These are phyloP conservation scores for Amphibolis antarctica DNA, from an alignment of 106 monocot genomes.

Conservation along the genomic window DNA sequence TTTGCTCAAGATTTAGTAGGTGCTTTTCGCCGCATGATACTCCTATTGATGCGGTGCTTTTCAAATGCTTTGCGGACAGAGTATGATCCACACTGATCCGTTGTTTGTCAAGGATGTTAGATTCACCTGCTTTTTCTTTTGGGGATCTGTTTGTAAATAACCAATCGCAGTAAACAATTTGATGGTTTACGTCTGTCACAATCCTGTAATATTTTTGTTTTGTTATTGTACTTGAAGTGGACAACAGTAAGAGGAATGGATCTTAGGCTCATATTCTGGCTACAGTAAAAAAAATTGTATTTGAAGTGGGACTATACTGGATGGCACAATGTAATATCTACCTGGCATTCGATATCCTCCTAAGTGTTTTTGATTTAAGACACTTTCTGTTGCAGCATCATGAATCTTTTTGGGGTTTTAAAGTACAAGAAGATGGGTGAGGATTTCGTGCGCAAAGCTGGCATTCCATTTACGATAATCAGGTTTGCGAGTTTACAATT, in stretches of 20 bases:
- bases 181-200: background rate
- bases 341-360: background rate
- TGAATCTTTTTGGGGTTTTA: conserved; percentile 97
- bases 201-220: background rate
- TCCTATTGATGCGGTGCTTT: background rate
- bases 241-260: no score
- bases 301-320: no score
- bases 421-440: conserved; percentile 99
- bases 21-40: no score
- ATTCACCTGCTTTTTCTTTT: background rate
- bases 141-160: background rate
- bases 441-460: conserved; percentile 67
- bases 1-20: no score
- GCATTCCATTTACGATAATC: conserved; percentile 87
- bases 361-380: background rate
- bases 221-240: background rate
- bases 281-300: no score
- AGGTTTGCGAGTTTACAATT: conserved; percentile 27
- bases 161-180: background rate
- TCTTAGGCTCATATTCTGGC: no score
- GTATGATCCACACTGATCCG: background rate
- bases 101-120: background rate
- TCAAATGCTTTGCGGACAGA: background rate
- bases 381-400: conserved; percentile 32
- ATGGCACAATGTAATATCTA: background rate